Evolutionary conservation across 495 filamentous ascomycete species (phyloP).

Genomic region (Lepraria neglecta): DNA sequence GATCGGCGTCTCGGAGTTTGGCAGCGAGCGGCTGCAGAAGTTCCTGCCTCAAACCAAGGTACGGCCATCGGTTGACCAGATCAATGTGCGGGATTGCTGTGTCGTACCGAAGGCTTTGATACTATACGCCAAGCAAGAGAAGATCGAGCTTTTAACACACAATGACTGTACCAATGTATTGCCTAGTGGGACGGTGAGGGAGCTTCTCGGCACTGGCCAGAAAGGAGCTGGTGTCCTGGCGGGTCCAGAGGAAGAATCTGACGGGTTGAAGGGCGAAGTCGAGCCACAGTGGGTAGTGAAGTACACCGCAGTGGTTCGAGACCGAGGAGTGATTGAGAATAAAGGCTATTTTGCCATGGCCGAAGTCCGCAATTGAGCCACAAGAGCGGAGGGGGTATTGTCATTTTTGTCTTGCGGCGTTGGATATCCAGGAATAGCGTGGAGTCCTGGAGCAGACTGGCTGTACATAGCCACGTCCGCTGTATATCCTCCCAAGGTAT

Average conservation of each 20-base stretch:
- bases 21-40: constrained; percentile 66
- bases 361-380: constrained; percentile 44
- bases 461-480: too few species aligned
- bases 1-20: constrained; percentile 86
- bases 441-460: neutral
- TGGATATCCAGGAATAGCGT: constrained; percentile 7
- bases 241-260: constrained; percentile 39
- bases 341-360: constrained; percentile 94
- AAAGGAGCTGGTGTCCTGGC: constrained; percentile 62
- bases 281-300: constrained; percentile 92
- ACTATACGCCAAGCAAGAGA: constrained; percentile 72
- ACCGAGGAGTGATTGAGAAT: constrained; percentile 95
- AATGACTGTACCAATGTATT: constrained; percentile 91
- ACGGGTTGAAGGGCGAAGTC: constrained; percentile 65
- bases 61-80: constrained; percentile 84
- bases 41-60: constrained; percentile 60
- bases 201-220: constrained; percentile 63
- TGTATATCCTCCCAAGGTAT: too few species aligned
- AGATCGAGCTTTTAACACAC: constrained; percentile 86
- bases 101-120: constrained; percentile 87
- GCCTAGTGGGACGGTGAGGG: constrained; percentile 72
- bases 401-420: neutral
- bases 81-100: constrained; percentile 95
- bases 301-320: constrained; percentile 94
- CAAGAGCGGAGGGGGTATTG: too few species aligned